phyloP scores from a whole-genome alignment of 345 rosid species.

The Camelina sativa region DNA sequence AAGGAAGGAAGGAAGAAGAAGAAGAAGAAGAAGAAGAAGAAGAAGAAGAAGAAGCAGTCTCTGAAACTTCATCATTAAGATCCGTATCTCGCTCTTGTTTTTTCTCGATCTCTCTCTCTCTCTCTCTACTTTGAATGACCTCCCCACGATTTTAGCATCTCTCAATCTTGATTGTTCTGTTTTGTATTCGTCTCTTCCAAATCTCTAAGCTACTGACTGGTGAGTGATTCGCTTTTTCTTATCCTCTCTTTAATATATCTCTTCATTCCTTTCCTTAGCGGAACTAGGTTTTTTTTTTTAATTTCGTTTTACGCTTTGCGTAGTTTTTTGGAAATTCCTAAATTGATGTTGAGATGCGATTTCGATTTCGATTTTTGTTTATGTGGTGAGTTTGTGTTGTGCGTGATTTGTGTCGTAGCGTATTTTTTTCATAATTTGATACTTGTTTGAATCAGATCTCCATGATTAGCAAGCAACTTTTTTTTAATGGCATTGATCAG shows the following conservation, averaged over 20 bases:
- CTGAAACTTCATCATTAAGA: slow-evolving; percentile 11
- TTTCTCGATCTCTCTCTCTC: background rate
- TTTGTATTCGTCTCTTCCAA: slow-evolving; percentile 7
- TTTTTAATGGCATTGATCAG: slow-evolving; percentile 4
- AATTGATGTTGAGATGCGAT: background rate
- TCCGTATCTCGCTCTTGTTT: slow-evolving; percentile 36
- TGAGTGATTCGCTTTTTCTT: slow-evolving; percentile 6
- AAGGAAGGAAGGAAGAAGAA: too few relatives aligned
- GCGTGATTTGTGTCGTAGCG: background rate
- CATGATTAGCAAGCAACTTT: background rate
- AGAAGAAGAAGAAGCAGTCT: slow-evolving; percentile 1
- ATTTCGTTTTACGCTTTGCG: background rate
- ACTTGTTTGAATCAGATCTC: slow-evolving; percentile 18
- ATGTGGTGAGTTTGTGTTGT: background rate
- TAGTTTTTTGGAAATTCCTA: too few relatives aligned
- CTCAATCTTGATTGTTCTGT: slow-evolving; percentile 1
- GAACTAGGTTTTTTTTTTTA: too few relatives aligned
- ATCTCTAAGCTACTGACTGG: slow-evolving; percentile 17
- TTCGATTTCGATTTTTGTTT: background rate
- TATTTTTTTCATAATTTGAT: too few relatives aligned
- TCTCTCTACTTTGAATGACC: background rate
- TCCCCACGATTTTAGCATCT: slow-evolving; percentile 7
- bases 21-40: background rate
- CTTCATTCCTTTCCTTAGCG: too few relatives aligned
- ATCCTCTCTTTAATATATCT: too few relatives aligned